Evolutionary conservation across 1,284 basidiomycete genomes (phyloP).

Genomic region (Butyriboletus appendiculatus): DNA sequence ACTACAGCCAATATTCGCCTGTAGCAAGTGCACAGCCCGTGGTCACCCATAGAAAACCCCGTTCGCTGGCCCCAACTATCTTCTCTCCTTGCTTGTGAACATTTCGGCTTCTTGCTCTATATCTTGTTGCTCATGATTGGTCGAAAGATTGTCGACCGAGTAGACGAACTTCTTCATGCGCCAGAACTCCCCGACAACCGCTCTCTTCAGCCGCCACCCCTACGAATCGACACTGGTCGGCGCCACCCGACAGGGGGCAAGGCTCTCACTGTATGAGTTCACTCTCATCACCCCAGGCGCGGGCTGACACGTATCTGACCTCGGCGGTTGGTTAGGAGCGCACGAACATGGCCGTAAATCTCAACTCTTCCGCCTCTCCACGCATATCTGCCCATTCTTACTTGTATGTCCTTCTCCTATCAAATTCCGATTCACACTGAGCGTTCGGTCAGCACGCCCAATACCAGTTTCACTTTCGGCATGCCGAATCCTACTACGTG

Average conservation of each 20-base stretch:
- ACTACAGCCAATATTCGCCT: not conserved
- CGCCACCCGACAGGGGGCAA: not conserved
- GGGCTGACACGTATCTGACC: not conserved
- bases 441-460: slow-evolving; percentile 22
- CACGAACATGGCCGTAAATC: slow-evolving; percentile 16
- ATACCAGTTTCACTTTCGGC: slow-evolving; percentile 30
- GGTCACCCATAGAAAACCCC: not conserved
- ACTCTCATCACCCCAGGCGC: not conserved
- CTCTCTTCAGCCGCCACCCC: slow-evolving; percentile 11
- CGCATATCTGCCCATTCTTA: slow-evolving; percentile 2
- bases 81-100: slow-evolving; percentile 24
- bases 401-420: slow-evolving; percentile 19
- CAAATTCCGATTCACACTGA: slow-evolving; percentile 16
- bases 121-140: slow-evolving; percentile 28
- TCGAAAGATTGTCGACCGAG: slow-evolving; percentile 27
- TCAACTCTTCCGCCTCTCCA: slow-evolving; percentile 4
- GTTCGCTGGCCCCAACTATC: slow-evolving; percentile 13
- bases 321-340: slow-evolving; percentile 17
- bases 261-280: slow-evolving; percentile 16
- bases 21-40: not conserved
- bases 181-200: not conserved
- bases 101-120: slow-evolving; percentile 13
- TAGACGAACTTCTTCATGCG: slow-evolving; percentile 25
- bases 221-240: slow-evolving; percentile 18
- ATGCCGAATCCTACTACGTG: slow-evolving; percentile 24